These are phyloP conservation scores for Paraglomus brasilianum DNA, from an alignment of 192 early-diverging fungal species.

Conservation along the genomic window DNA sequence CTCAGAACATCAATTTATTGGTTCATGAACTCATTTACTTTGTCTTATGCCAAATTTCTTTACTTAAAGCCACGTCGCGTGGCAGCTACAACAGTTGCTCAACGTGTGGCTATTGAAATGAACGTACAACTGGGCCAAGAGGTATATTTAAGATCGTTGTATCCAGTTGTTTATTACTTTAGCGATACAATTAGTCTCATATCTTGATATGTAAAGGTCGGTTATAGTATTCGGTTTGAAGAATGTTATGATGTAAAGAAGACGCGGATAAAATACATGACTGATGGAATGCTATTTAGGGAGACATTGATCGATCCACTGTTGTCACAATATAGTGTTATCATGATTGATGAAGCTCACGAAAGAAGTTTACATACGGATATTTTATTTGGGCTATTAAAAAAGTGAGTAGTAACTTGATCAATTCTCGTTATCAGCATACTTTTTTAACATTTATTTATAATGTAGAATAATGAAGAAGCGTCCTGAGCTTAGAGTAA, in stretches of 20 bases:
- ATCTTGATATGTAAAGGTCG: slow-evolving; percentile 47
- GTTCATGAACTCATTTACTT: too few species aligned
- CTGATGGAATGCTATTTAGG: slow-evolving; percentile 79
- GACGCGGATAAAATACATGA: slow-evolving; percentile 80
- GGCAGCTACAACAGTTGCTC: slow-evolving; percentile 70
- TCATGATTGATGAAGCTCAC: slow-evolving; percentile 83
- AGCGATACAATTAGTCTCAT: background rate
- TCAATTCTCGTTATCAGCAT: background rate
- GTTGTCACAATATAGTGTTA: slow-evolving; percentile 66
- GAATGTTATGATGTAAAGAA: slow-evolving; percentile 52
- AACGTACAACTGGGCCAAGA: slow-evolving; percentile 61
- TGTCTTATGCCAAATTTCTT: slow-evolving; percentile 11
- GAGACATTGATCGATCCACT: slow-evolving; percentile 78
- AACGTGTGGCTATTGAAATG: slow-evolving; percentile 76
- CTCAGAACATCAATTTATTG: too few species aligned
- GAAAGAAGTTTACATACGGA: slow-evolving; percentile 75
- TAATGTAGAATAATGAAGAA: slow-evolving; percentile 65
- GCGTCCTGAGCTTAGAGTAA: slow-evolving; percentile 66
- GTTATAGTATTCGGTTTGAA: slow-evolving; percentile 79
- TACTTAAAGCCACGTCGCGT: slow-evolving; percentile 65
- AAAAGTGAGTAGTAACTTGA: slow-evolving; percentile 62
- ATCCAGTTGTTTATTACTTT: background rate
- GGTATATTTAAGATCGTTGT: slow-evolving; percentile 24
- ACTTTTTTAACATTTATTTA: background rate
- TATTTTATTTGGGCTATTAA: slow-evolving; percentile 67